Evolutionary conservation across 2,329 filamentous ascomycete genomes (phyloP), one percentile per base, ranked within the genome.

Genomic region (Arthroderma sp.): DNA sequence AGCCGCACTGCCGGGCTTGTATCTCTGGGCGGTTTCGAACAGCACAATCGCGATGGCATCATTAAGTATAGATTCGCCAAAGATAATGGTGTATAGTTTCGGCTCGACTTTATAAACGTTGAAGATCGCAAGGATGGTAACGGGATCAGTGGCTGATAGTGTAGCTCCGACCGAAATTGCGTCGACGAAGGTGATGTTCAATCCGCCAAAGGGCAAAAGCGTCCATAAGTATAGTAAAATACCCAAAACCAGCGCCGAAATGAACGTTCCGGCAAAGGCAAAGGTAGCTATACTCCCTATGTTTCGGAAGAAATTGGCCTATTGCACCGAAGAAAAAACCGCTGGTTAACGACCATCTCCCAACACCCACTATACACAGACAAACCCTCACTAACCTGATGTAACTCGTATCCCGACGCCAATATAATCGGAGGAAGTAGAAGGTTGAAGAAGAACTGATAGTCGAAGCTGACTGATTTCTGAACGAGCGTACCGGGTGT

Each of bases 31-130:
- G 4, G 91, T 95, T 68, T 98, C 89, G 66, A 98, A 98, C 54
- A 98, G 78, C 58, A 98, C 91, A 63, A 98, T 98, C 52, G 91
- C 91, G 58, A 98, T 89, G 38, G 91, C 91, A 69, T 98, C 91
- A 62, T 98, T 98, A 45, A 98, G 71, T 49, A 98, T 96, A 5
- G 89, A 94, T 67, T 98, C 91, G 60, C 91, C 91, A 63, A 98
- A 98, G 53, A 98, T 98, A 61, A 98, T 81, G 29, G 91, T 98
- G 68, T 98, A 98, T 11, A 98, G 76, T 67, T 96, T 96, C 2
- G 91, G 91, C 57, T 98, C 91, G 56, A 98, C 91, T 67, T 96
- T 96, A 76, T 96, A 98, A 1, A 91, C 84, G 64, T 95, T 96
- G 76, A 98, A 98, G 55, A 98, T 98, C 61, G 91, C 91, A 44